Conservation (phyloP, 768 basidiomycete genomes). For the Clitopilus hobsonii region DNA sequence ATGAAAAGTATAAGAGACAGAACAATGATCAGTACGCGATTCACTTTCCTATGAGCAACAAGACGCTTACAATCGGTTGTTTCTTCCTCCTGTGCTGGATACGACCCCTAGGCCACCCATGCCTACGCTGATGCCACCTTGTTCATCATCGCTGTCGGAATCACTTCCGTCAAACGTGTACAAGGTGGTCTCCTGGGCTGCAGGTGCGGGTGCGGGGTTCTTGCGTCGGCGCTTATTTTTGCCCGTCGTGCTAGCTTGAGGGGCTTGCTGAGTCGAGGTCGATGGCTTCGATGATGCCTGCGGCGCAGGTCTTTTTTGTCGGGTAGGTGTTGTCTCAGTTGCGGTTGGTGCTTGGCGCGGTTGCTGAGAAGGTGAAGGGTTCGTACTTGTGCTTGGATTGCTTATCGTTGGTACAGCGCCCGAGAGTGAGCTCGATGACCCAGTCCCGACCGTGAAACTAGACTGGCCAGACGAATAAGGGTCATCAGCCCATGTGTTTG, state of each 20-base stretch:
- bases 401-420: slow-evolving; percentile 1
- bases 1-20: neutral
- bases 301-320: neutral
- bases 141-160: slow-evolving; percentile 36
- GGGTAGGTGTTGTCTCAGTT: neutral
- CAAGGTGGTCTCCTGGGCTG: slow-evolving; percentile 7
- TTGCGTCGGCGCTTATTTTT: slow-evolving; percentile 22
- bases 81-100: slow-evolving; percentile 24
- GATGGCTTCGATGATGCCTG: neutral
- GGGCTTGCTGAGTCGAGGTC: slow-evolving; percentile 1
- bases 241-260: neutral
- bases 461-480: slow-evolving; percentile 10
- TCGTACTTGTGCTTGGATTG: neutral
- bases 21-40: neutral
- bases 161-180: slow-evolving; percentile 24
- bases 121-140: slow-evolving; percentile 42
- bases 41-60: neutral
- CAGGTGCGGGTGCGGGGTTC: slow-evolving; percentile 4
- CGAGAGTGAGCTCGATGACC: neutral
- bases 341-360: neutral
- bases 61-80: slow-evolving; percentile 32
- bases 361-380: neutral
- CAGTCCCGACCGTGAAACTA: neutral
- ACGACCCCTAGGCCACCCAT: slow-evolving; percentile 39
- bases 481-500: slow-evolving; percentile 16